phyloP scores from a whole-genome alignment of 129 eudicot species.

The Flaveria bidentis region DNA sequence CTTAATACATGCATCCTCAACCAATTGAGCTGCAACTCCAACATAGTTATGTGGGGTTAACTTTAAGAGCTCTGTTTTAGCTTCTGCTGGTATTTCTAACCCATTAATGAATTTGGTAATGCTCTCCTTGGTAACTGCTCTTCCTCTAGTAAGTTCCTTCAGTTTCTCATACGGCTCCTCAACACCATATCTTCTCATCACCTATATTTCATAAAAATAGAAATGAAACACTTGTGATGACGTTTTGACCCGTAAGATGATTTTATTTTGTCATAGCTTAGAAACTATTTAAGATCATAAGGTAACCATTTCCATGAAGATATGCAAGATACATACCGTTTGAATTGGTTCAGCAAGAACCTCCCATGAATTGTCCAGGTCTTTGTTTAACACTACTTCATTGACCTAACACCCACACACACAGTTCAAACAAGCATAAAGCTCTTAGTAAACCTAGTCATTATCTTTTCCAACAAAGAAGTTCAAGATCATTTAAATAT shows the following conservation, averaged over 20 bases:
- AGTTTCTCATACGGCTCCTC: conserved; percentile 96
- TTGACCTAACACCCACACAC: conserved; percentile 63
- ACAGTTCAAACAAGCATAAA: neutral
- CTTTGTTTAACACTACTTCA: conserved; percentile 64
- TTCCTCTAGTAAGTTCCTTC: conserved; percentile 91
- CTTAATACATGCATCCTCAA: conserved; percentile 45
- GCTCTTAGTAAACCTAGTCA: neutral
- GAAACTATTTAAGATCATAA: neutral
- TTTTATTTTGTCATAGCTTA: neutral
- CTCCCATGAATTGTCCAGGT: conserved; percentile 82
- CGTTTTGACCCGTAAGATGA: neutral
- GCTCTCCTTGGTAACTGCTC: conserved; percentile 63
- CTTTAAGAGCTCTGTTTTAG: conserved; percentile 58
- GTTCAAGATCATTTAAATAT: neutral
- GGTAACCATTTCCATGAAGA: conserved; percentile 8
- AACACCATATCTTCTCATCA: conserved; percentile 92
- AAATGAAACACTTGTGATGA: neutral
- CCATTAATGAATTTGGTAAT: conserved; percentile 62
- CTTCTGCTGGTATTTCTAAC: conserved; percentile 70
- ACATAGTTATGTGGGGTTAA: conserved; percentile 74
- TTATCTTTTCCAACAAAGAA: neutral
- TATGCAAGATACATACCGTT: conserved; percentile 55
- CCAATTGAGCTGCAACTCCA: conserved; percentile 73
- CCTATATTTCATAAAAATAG: conserved; percentile 35
- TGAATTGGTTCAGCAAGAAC: conserved; percentile 99